phyloP scores from a whole-genome alignment of 2,329 filamentous ascomycete species.

The Fusarium anguioides region DNA sequence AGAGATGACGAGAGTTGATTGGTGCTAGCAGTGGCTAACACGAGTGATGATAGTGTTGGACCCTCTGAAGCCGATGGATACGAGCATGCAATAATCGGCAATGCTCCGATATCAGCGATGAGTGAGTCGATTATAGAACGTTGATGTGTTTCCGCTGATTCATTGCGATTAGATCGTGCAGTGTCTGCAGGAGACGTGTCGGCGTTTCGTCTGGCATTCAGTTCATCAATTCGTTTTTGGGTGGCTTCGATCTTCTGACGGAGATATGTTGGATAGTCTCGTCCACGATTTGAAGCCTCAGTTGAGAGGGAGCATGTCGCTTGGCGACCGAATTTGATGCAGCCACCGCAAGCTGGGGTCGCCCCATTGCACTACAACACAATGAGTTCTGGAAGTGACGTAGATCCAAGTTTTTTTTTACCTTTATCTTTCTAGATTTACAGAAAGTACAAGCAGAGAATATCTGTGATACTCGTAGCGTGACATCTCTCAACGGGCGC shows the following conservation, averaged over 20 bases:
- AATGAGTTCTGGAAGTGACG: rapidly evolving
- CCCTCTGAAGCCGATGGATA: neutral
- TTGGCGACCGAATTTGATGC: neutral
- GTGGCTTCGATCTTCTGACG: slow-evolving; percentile 4
- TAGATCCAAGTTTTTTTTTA: rapidly evolving
- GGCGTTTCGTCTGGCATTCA: neutral
- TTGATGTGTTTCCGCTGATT: neutral
- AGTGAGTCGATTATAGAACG: slow-evolving; percentile 12
- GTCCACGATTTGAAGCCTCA: neutral
- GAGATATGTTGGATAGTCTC: slow-evolving; percentile 3
- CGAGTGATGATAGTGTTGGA: neutral
- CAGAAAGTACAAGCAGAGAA: slow-evolving; percentile 10
- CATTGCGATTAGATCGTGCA: neutral
- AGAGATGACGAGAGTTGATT: slow-evolving; percentile 1
- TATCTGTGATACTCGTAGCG: slow-evolving; percentile 8
- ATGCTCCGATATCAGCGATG: slow-evolving; percentile 3
- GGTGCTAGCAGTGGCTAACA: slow-evolving; percentile 8
- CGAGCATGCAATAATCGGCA: slow-evolving; percentile 3
- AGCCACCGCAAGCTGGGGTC: slow-evolving; percentile 8
- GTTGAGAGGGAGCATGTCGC: neutral
- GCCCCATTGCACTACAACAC: neutral
- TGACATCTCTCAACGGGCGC: neutral
- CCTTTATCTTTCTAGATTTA: slow-evolving; percentile 16
- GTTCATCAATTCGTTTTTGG: neutral
- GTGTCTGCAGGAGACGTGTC: neutral